Base-by-base conservation (phyloP, 257 asterid genomes). In the Forsythia viridissima region DNA sequence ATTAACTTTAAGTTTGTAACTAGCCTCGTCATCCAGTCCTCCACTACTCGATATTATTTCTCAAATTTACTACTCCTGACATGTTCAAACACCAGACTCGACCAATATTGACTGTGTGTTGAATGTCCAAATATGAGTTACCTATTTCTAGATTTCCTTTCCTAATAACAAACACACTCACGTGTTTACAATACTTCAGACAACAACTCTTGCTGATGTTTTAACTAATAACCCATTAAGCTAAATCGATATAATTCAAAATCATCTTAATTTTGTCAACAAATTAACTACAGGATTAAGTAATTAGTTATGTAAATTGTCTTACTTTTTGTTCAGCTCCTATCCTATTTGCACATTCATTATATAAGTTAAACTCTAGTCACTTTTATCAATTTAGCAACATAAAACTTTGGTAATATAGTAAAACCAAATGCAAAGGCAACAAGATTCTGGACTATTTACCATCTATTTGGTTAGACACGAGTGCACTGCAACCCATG, bases 401-500 rank as follows among this genome's bases (percentile, higher is more conserved):
- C 16, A 70, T 34, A 65, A n/a, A 36, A 66, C 18, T 18, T 72
- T 18, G 43, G 30, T 20, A 57, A 15, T 57, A 74, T 55, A 51
- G 48, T 44, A 42, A 21, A 10, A 38, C 57, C 21, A 65, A 80
- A 63, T 75, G 2, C 34, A 80, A 68, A 76, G 12, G 70, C 48
- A 63, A 42, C 43, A 41, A 76, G 66, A 40, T 61, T 61, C 40
- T 40, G 59, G 70, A 82, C 73, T 44, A 63, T 42, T 82, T 81
- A 95, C 99, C 99, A 76, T 85, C 97, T 16, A 88, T 69, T 75
- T 75, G 85, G 83, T 90, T 87, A 42, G 97, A 80, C 2, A 89
- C 92, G 66, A 95, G 90, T 78, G 96, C 98, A 84, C 97, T 90
- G 88, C 99, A 95, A 78, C 97, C 98, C 92, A 91, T 88, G 80